Evolutionary conservation across 768 basidiomycete genomes (phyloP).

Genomic region (Suillus fuscotomentosus): DNA sequence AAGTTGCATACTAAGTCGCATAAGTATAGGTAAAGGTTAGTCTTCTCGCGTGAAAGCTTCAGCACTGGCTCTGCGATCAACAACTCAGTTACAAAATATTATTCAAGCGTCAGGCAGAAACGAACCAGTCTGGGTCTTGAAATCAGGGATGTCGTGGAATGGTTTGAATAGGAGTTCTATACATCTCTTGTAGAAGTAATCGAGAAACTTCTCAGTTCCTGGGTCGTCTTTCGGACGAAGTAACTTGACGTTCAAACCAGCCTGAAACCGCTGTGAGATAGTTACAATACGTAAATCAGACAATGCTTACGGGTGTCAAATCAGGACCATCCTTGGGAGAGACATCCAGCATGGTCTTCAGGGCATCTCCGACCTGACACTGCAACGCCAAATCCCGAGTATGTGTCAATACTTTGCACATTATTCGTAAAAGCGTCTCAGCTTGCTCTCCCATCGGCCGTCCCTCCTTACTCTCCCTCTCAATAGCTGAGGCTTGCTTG

Average conservation of each 20-base stretch:
- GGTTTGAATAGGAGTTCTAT: constrained; percentile 80
- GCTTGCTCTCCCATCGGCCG: constrained; percentile 61
- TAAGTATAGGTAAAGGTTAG: constrained; percentile 84
- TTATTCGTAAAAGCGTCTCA: constrained; percentile 72
- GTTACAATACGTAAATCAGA: constrained; percentile 5
- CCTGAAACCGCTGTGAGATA: constrained; percentile 15
- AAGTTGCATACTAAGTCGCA: constrained; percentile 91
- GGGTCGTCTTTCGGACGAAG: constrained; percentile 77
- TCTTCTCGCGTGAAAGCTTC: constrained; percentile 66
- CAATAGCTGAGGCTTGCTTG: constrained; percentile 74
- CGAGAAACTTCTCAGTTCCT: constrained; percentile 83
- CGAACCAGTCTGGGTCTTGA: constrained; percentile 47
- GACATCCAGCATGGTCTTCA: constrained; percentile 81
- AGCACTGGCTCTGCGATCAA: constrained; percentile 46
- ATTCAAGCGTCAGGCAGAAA: background rate
- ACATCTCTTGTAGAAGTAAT: constrained; percentile 90
- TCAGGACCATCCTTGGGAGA: constrained; percentile 46
- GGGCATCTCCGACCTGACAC: constrained; percentile 85
- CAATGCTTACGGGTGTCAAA: constrained; percentile 32
- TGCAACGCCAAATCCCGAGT: constrained; percentile 86
- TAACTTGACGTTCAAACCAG: constrained; percentile 39
- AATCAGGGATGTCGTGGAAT: constrained; percentile 70
- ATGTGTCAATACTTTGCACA: constrained; percentile 74
- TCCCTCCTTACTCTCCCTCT: constrained; percentile 57
- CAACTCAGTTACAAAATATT: constrained; percentile 1